Conservation (phyloP, 331 rosid species). For the Pyrus hybrid region DNA sequence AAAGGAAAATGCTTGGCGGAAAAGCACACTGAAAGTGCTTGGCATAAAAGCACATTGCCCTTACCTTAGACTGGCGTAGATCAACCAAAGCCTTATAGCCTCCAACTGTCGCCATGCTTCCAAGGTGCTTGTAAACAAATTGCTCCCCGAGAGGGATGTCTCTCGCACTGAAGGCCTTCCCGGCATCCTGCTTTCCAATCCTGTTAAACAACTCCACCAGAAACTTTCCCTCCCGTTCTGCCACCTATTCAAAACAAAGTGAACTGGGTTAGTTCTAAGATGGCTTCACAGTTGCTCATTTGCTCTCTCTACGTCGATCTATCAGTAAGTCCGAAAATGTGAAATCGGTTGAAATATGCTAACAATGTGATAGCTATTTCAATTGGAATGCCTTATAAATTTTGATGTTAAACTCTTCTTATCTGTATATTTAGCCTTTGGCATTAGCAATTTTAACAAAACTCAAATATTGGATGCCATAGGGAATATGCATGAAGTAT, state of each 20-base stretch:
- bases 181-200: conserved; percentile 60
- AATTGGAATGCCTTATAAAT: no score
- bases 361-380: no score
- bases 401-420: no score
- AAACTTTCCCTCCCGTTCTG: conserved; percentile 81
- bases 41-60: neutral
- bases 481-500: neutral
- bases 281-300: neutral
- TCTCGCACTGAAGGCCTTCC: conserved; percentile 58
- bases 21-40: neutral
- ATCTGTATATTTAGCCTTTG: no score
- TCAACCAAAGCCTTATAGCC: conserved; percentile 85
- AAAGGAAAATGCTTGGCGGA: neutral
- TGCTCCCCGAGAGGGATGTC: conserved; percentile 57
- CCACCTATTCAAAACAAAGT: conserved; percentile 43
- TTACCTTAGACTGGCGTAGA: conserved; percentile 78
- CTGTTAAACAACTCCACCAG: conserved; percentile 62
- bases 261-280: neutral
- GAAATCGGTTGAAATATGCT: neutral
- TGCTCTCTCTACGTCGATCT: neutral
- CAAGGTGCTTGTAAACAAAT: conserved; percentile 79
- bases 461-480: neutral
- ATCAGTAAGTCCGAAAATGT: neutral
- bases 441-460: no score
- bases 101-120: conserved; percentile 95